Evolutionary conservation across 1,284 basidiomycete species (phyloP), one percentile per base, ranked within the genome.

Genomic region (Irpex sp.): DNA sequence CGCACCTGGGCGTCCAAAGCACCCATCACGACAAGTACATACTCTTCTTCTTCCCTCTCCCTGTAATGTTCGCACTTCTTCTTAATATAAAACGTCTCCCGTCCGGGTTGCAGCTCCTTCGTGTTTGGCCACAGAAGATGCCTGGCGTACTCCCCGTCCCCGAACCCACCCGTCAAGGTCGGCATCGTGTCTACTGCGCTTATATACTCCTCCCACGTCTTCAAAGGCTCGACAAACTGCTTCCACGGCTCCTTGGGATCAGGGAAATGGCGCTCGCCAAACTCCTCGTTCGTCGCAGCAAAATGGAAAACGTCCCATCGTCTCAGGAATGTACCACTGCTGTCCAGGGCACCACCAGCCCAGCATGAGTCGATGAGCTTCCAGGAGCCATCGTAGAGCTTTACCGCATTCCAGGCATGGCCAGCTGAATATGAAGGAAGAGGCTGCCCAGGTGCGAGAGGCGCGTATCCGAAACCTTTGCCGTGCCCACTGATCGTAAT

Each of bases 181-280:
- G 53, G 53, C 11, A 31, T 13, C 9, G 13, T 21, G 26, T 55
- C 53, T 26, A 31, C 33, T 26, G 53, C 53, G 26, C 53, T 55
- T 2, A 55, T 55, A 36, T 55, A 55, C 53, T 55, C 53, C n/a
- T 55, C 53, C 53, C 53, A 55, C 53, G 53, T 55, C 53, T 35
- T 55, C 53, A 31, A 15, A 15, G 53, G 53, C 33, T 55, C 53
- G n/a, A 55, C 53, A 33, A 55, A 55, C 53, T 55, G 53, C 33
- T 55, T 55, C 53, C 53, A 55, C 53, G 53, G 26, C 17, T 55
- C 53, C 13, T 35, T 35, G 3, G 53, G 53, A 7, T 55, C 53
- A 7, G 53, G 53, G n/a, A 55, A 55, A 55, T 55, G 53, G 6
- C 53, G 21, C 53, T 31, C 53, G 15, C 53, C 53, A 35, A 55